Evolutionary conservation across 1,284 basidiomycete species (phyloP).

Genomic region (Inonotus hispidus): DNA sequence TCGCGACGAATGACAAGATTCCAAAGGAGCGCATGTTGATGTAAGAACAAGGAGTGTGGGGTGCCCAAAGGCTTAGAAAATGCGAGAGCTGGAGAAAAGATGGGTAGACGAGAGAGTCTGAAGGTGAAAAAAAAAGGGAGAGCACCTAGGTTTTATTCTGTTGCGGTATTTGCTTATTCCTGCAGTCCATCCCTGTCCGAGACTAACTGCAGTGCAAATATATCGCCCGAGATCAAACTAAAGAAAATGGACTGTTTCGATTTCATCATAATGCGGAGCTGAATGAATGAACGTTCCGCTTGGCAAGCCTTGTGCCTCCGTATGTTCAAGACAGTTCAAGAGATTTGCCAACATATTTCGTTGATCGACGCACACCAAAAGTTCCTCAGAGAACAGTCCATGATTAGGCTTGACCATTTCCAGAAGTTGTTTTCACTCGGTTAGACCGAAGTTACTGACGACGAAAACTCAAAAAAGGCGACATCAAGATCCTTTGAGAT

Average conservation of each 20-base stretch:
- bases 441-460: not conserved
- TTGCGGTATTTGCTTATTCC: not conserved
- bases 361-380: not conserved
- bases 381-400: not conserved
- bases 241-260: not conserved
- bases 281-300: not conserved
- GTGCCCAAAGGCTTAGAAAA: constrained; percentile 8
- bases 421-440: not conserved
- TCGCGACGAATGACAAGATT: constrained; percentile 33
- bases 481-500: not conserved
- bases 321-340: not conserved
- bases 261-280: constrained; percentile 1
- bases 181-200: not conserved
- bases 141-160: not conserved
- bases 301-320: not conserved
- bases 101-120: not conserved
- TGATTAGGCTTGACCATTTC: constrained; percentile 4
- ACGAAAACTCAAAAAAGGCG: not conserved
- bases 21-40: constrained; percentile 43
- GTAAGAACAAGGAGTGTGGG: constrained; percentile 33
- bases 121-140: not conserved
- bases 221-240: not conserved
- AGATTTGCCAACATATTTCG: not conserved
- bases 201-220: not conserved
- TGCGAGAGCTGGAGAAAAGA: not conserved